Evolutionary conservation across 305 asterid species (phyloP), one percentile per base, ranked within the genome.

Genomic region (Fraxinus angustifolia): DNA sequence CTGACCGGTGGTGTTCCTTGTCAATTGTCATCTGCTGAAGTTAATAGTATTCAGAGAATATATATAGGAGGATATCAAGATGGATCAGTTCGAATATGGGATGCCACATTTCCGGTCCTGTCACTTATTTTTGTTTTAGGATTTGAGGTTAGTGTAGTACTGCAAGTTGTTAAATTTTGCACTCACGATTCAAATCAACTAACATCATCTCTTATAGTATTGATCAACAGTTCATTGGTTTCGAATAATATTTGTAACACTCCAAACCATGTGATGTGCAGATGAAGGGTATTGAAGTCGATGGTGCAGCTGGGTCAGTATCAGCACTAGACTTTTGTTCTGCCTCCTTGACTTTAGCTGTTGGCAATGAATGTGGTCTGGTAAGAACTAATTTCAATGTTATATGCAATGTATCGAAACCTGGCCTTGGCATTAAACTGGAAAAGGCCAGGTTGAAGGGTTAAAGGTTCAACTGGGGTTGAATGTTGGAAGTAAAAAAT

Each of bases 61-160:
- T 91, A 92, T 85, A 80, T 96, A 50, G 97, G 97, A 81, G 99
- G 99, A 67, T 93, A 94, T 92, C 91, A 92, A 84, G 98, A 94
- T 85, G 98, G 99, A 85, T 89, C 91, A 80, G 88, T 91, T 80
- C 92, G 95, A 86, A 82, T 96, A 79, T 96, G 97, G 97, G 96
- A 96, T 86, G 96, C 97, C 84, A 93, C 98, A 0, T 86, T 79
- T 82, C 97, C 99, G 12, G 89, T 91, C 81, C 82, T 94, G 83
- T 90, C 92, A 62, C 91, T 92, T 79, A 80, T 89, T 87, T 85
- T 89, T 87, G 89, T 89, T 82, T 82, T 93, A 60, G 87, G 79
- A 80, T 78, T 84, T 84, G 93, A 92, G 98, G 99, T 96, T 73
- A 83, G 93, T 83, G 82, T 73, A 36, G 56, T 76, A 79, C 76